These are phyloP conservation scores for Boechera stricta DNA, from an alignment of 345 rosid genomes.

Conservation along the genomic window DNA sequence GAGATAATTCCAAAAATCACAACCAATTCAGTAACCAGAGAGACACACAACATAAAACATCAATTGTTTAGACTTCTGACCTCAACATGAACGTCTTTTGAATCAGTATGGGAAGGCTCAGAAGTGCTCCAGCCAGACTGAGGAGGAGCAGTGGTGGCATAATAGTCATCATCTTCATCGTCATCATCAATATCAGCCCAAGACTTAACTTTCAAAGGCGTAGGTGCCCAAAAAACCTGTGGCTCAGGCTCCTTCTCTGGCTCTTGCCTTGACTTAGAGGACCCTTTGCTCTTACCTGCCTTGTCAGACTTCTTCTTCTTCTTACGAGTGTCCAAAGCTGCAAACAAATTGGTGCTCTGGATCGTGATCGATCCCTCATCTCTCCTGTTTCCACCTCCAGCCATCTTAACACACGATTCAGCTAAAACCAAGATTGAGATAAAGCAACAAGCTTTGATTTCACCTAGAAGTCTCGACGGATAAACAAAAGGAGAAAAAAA, in stretches of 20 bases:
- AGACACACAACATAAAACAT: background rate
- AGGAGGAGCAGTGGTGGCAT: slow-evolving; percentile 59
- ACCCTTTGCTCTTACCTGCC: slow-evolving; percentile 48
- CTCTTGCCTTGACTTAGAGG: slow-evolving; percentile 46
- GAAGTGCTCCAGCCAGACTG: slow-evolving; percentile 51
- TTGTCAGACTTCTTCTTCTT: slow-evolving; percentile 65
- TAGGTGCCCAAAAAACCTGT: slow-evolving; percentile 60
- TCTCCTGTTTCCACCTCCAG: slow-evolving; percentile 59
- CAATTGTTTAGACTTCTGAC: slow-evolving; percentile 21
- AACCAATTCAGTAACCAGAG: background rate
- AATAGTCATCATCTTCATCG: slow-evolving; percentile 61
- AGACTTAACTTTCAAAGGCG: slow-evolving; percentile 54
- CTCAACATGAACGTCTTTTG: slow-evolving; percentile 48
- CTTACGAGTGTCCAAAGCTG: slow-evolving; percentile 61
- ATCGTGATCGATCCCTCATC: slow-evolving; percentile 59
- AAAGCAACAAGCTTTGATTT: slow-evolving; percentile 28
- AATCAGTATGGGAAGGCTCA: slow-evolving; percentile 36
- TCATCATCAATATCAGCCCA: slow-evolving; percentile 74
- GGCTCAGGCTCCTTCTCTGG: slow-evolving; percentile 51
- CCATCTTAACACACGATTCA: slow-evolving; percentile 48
- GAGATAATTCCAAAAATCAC: background rate
- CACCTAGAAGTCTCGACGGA: slow-evolving; percentile 24
- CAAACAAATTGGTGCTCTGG: slow-evolving; percentile 63
- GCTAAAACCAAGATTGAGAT: slow-evolving; percentile 10
- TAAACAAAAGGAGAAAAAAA: slow-evolving; percentile 11